These are phyloP conservation scores for Neofusicoccum kwambonambiense DNA, from an alignment of 2,329 filamentous ascomycete species.

Conservation along the genomic window DNA sequence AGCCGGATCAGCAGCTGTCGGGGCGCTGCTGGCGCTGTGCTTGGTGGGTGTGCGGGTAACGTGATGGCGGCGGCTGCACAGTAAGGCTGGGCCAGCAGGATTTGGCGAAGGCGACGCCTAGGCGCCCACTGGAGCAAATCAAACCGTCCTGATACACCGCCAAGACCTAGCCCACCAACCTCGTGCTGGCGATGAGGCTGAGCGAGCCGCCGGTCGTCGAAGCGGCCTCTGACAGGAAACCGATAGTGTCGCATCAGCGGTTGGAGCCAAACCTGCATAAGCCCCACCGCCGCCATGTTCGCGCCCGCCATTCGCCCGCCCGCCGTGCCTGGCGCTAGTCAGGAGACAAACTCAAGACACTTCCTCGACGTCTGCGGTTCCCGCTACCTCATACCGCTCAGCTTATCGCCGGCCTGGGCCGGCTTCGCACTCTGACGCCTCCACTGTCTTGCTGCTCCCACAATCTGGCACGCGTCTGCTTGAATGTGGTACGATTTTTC, in stretches of 20 bases:
- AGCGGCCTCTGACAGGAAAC: neutral
- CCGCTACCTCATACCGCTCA: neutral
- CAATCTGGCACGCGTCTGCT: neutral
- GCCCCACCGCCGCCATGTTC: neutral
- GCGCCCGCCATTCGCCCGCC: neutral
- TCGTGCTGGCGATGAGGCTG: neutral
- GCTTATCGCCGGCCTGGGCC: neutral
- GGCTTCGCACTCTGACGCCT: neutral
- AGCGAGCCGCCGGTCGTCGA: neutral
- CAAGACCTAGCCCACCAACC: neutral
- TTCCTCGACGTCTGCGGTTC: conserved; percentile 1
- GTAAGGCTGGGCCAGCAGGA: neutral
- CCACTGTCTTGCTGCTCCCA: neutral
- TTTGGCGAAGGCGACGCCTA: neutral
- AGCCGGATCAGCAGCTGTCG: neutral
- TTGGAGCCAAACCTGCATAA: neutral
- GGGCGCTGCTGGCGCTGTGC: neutral
- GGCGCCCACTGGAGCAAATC: conserved; percentile 5
- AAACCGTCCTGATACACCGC: neutral
- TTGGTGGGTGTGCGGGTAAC: neutral
- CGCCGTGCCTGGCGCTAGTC: conserved; percentile 7
- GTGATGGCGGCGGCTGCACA: neutral
- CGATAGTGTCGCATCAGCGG: neutral
- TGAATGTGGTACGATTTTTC: conserved; percentile 3
- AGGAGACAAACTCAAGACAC: conserved; percentile 7